Percentiles rank a stretch among this genome's conserved stretches.
Conservation (phyloP, 768 basidiomycete genomes). For the Suillus subaureus region DNA sequence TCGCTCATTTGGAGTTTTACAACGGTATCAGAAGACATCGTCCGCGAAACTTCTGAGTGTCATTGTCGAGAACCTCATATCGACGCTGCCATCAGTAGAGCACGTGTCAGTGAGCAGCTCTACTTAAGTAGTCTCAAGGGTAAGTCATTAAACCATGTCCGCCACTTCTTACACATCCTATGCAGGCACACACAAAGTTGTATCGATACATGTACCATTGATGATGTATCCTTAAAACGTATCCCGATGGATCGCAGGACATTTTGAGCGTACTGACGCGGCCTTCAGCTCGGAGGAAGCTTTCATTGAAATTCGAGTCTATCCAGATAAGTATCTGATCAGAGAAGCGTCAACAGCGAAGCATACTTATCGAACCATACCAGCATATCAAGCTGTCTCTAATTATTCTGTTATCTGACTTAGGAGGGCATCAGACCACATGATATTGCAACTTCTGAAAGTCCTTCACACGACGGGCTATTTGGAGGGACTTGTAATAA, state of each 20-base stretch:
- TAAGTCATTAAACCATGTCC: neutral
- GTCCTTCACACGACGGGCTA: neutral
- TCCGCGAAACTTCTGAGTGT: constrained; percentile 68
- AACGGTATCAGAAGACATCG: constrained; percentile 65
- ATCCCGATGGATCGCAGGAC: neutral
- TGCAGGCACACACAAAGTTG: constrained; percentile 1
- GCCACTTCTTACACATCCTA: neutral
- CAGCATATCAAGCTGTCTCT: neutral
- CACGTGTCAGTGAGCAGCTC: neutral
- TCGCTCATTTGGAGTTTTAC: constrained; percentile 53
- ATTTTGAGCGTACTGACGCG: neutral
- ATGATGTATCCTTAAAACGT: constrained; percentile 1
- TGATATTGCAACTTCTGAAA: neutral
- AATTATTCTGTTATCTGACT: neutral
- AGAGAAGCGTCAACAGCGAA: neutral
- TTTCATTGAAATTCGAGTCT: neutral
- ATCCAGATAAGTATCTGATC: neutral
- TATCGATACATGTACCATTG: neutral
- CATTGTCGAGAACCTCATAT: constrained; percentile 53
- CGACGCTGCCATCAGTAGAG: constrained; percentile 26
- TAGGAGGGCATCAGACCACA: neutral
- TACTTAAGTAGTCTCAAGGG: neutral
- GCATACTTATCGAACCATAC: neutral
- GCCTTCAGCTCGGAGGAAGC: neutral
- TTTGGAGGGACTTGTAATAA: neutral